A percentile compares a stretch with the other conserved stretches of the same genome.
Conservation (phyloP, 2,329 filamentous ascomycete species). For the Hymenoscyphus infarciens region DNA sequence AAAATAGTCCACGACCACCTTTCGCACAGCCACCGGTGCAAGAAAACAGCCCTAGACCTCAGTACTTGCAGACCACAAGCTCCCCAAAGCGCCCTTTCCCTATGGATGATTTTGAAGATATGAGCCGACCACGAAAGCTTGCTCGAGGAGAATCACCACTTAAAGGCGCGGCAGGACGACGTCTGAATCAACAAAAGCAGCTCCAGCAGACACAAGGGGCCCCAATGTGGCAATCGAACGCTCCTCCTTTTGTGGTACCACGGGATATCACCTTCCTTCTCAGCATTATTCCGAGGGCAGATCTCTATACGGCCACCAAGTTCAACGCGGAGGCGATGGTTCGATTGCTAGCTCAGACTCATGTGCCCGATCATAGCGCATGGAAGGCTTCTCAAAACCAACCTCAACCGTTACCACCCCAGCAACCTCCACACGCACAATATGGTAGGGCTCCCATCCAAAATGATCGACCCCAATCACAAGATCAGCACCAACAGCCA, state of each 20-base stretch:
- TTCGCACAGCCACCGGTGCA: slow-evolving; percentile 32
- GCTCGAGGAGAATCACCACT: slow-evolving; percentile 82
- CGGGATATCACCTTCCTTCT: slow-evolving; percentile 59
- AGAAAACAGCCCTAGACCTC: slow-evolving; percentile 34
- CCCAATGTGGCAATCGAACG: slow-evolving; percentile 34
- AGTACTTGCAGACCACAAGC: slow-evolving; percentile 30
- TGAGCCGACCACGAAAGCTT: slow-evolving; percentile 80
- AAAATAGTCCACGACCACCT: slow-evolving; percentile 33
- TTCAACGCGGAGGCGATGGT: slow-evolving; percentile 72
- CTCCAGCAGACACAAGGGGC: slow-evolving; percentile 51
- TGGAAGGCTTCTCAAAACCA: slow-evolving; percentile 47
- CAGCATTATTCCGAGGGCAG: slow-evolving; percentile 60
- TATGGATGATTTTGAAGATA: slow-evolving; percentile 66
- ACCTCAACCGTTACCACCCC: slow-evolving; percentile 20
- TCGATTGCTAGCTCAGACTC: slow-evolving; percentile 64
- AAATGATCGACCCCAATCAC: slow-evolving; percentile 15
- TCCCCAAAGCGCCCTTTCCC: slow-evolving; percentile 41
- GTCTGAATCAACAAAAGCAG: slow-evolving; percentile 66
- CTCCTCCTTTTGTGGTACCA: slow-evolving; percentile 63
- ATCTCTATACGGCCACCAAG: slow-evolving; percentile 65
- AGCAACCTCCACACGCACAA: slow-evolving; percentile 28
- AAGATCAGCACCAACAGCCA: slow-evolving; percentile 8
- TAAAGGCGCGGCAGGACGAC: slow-evolving; percentile 83
- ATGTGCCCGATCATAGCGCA: slow-evolving; percentile 58
- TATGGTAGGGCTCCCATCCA: slow-evolving; percentile 27